Evolutionary conservation across 2,329 filamentous ascomycete genomes (phyloP), one percentile per base, ranked within the genome.

Genomic region (Shiraia bambusicola): DNA sequence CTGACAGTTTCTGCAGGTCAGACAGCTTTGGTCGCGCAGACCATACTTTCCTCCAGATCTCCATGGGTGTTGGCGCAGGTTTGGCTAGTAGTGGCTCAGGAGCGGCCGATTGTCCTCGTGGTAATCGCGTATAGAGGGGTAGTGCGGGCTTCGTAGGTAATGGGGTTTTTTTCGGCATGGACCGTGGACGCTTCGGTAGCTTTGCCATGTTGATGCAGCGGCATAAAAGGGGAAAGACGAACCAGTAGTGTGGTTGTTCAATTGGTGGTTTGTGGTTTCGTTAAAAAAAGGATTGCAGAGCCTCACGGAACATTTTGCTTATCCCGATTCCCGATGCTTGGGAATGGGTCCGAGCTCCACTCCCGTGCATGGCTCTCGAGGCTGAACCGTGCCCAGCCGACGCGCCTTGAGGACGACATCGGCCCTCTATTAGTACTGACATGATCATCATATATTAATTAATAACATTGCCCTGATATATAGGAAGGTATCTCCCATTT

Each of bases 141-240:
- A 47, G 26, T 3, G 50, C 50, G 12, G 41, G 48, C 37, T 46
- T 48, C 24, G 54, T 48, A 8, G 59, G 57, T 41, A 55, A 43
- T 8, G 48, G 42, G 6, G 51, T 42, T 40, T 51, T 59, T 17
- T 45, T 51, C 2, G 61, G 52, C 24, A 62, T 26, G 2, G 44
- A 40, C 29, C 47, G 59, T 2, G 60, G 60, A 3, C 53, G 38
- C 37, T 60, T 67, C 12, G 64, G 64, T 2, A 66, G 33, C 41
- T 67, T 67, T 7, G 61, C 56, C 64, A 66, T 67, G 42, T 37
- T 33, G 40, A 31, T 36, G 41, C 35, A 42, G 48, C 40, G 41
- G 39, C 24, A 11, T 17, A 22, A 16, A 19, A 12, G 15, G 12
- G 7, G 24, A 30, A 9, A 16, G 9, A 31, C 28, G 8, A 50